Base-by-base conservation (phyloP, 2,329 filamentous ascomycete species). In the Escovopsis sp. region DNA sequence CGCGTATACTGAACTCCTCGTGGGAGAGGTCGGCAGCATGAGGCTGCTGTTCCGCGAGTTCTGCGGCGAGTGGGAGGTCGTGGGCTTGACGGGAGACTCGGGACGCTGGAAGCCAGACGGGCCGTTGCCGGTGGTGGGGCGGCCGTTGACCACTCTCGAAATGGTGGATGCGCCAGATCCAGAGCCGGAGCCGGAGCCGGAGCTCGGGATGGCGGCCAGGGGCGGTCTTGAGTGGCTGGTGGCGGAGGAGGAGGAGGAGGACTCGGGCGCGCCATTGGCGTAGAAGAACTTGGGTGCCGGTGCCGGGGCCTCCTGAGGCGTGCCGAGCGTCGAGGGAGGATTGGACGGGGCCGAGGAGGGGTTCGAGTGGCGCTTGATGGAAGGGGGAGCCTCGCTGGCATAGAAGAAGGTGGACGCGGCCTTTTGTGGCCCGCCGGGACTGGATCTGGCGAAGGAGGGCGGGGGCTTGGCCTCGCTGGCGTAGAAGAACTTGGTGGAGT, bases 401-500 rank as follows among this genome's bases (percentile, higher is more conserved):
- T 74, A 71, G 48, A 72, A 66, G 44, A 74, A 73, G n/a, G 62
- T 63, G 15, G 10, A 66, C 46, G 28, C 34, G 21, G 56, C 52
- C 45, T 67, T 70, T 27, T 65, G 61, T 15, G 62, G 56, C 21
- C 21, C 21, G n/a, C n/a, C n/a, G 4, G 21, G 21, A 11, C 21
- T 25, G 21, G 21, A 11, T 11, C 21, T 25, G 8, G 4, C 21
- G 4, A 61, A 51, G n/a, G 54, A 48, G 16, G 51, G 53, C 39
- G 49, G 44, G 16, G 63, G 57, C 46, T 71, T 77, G 27, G 70
- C 80, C 46, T 94, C 84, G 53, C 77, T 84, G 19, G 87, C 90
- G 53, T 92, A 87, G 55, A 98, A 94, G 67, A 96, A 96, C 61
- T 85, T 88, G 36, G 25, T 44, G 47, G 48, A 54, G 46, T 51